A percentile compares a stretch with the other conserved stretches of the same genome.
phyloP scores from a whole-genome alignment of 352 stramenopile genomes.

The Globisporangium carolinianum region DNA sequence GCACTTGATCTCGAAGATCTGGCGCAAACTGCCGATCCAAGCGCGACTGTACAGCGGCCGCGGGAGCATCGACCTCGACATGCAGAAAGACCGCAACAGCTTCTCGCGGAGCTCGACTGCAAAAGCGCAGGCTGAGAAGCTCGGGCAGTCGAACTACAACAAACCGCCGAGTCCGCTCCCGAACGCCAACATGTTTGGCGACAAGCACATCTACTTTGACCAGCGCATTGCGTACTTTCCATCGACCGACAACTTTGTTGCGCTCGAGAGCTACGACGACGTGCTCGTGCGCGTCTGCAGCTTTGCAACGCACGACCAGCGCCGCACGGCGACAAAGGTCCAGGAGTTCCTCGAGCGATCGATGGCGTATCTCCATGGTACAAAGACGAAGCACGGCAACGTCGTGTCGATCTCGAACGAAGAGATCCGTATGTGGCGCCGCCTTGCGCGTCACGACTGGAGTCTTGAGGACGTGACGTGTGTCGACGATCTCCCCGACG shows the following conservation, averaged over 20 bases:
- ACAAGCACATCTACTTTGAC: constrained; percentile 21
- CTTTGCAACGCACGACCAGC: constrained; percentile 61
- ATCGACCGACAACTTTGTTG: constrained; percentile 27
- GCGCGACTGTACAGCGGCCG: constrained; percentile 46
- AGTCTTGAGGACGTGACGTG: constrained; percentile 42
- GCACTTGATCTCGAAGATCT: constrained; percentile 76
- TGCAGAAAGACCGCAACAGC: constrained; percentile 57
- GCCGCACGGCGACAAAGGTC: constrained; percentile 61
- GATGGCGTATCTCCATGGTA: constrained; percentile 61
- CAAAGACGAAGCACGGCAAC: constrained; percentile 56
- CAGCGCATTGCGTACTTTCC: constrained; percentile 19
- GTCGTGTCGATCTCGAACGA: constrained; percentile 75
- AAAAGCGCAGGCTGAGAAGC: constrained; percentile 36
- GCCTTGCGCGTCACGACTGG: constrained; percentile 64
- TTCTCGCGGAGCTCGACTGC: constrained; percentile 52
- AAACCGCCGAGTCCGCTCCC: constrained; percentile 12
- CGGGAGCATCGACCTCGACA: constrained; percentile 43
- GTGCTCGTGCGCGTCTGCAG: constrained; percentile 63
- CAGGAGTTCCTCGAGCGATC: constrained; percentile 74
- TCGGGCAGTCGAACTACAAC: constrained; percentile 16
- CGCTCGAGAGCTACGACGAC: constrained; percentile 73
- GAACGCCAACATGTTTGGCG: constrained; percentile 17
- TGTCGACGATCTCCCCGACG: constrained; percentile 4
- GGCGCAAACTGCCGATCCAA: constrained; percentile 73
- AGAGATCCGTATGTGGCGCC: constrained; percentile 77